Percentiles rank a stretch among this genome's conserved stretches.
Conservation (phyloP, 1,284 basidiomycete species). For the Ganoderma boninense region DNA sequence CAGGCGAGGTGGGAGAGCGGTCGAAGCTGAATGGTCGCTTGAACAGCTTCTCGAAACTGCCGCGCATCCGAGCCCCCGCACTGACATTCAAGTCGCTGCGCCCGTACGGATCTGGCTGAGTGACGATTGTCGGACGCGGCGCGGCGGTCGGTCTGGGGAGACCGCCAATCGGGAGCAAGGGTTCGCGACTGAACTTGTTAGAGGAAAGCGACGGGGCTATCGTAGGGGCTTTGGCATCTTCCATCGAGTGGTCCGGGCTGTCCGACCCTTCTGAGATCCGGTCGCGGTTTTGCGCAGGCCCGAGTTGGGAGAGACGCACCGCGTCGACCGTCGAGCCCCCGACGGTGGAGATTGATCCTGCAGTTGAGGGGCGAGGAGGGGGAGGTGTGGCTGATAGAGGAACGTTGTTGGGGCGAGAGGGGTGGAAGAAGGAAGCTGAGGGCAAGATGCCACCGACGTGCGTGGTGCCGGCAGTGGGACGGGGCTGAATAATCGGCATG, state of each 20-base stretch:
- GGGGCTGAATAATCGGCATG: slow-evolving; percentile 37
- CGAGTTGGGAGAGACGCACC: slow-evolving; percentile 40
- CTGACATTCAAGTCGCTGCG: slow-evolving; percentile 41
- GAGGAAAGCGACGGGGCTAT: slow-evolving; percentile 40
- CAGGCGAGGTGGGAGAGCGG: slow-evolving; percentile 36
- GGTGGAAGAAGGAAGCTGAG: slow-evolving; percentile 77
- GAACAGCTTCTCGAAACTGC: slow-evolving; percentile 63
- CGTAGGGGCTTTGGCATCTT: slow-evolving; percentile 37
- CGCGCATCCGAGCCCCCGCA: slow-evolving; percentile 54
- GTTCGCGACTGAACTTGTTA: slow-evolving; percentile 71
- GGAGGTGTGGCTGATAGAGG: slow-evolving; percentile 41
- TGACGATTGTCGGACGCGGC: slow-evolving; percentile 39
- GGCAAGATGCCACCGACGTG: slow-evolving; percentile 79
- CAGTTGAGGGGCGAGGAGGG: slow-evolving; percentile 47
- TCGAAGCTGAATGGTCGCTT: slow-evolving; percentile 65
- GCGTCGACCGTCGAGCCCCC: slow-evolving; percentile 39
- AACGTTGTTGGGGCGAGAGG: slow-evolving; percentile 61
- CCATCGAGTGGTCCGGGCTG: slow-evolving; percentile 41
- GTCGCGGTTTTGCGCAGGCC: slow-evolving; percentile 33
- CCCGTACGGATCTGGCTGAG: slow-evolving; percentile 40
- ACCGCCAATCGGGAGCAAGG: slow-evolving; percentile 61
- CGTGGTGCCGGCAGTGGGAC: slow-evolving; percentile 47
- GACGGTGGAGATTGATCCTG: slow-evolving; percentile 40
- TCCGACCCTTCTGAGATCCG: slow-evolving; percentile 44
- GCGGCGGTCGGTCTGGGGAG: slow-evolving; percentile 30